A percentile compares a stretch with the other conserved stretches of the same genome.
phyloP scores from a whole-genome alignment of 108 stramenopile genomes.

The Pseudonitzschia delicatissima region DNA sequence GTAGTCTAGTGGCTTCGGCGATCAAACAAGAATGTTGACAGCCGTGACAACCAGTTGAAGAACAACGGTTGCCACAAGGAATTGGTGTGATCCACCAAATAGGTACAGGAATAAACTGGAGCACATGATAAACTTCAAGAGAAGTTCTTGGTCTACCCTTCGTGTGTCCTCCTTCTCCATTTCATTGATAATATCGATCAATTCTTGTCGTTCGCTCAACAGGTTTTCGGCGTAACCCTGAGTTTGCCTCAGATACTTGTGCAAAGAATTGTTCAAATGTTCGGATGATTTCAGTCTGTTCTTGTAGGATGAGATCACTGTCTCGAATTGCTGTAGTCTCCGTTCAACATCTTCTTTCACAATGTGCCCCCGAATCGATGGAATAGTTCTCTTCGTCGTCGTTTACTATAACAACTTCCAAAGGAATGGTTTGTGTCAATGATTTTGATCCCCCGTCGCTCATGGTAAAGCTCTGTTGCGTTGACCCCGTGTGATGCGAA shows the following conservation, averaged over 20 bases:
- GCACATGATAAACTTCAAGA: constrained; percentile 21
- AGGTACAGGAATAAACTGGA: constrained; percentile 13
- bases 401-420: constrained; percentile 2
- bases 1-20: not conserved
- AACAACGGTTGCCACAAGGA: constrained; percentile 5
- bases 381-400: constrained; percentile 6
- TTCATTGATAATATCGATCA: not conserved
- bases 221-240: constrained; percentile 19
- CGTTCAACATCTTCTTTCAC: constrained; percentile 1
- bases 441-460: not conserved
- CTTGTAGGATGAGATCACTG: constrained; percentile 12
- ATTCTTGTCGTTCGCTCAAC: constrained; percentile 15
- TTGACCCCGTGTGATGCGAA: not conserved
- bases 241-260: constrained; percentile 17
- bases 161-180: constrained; percentile 15
- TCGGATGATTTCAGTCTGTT: constrained; percentile 15
- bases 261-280: constrained; percentile 7
- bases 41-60: constrained; percentile 6
- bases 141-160: constrained; percentile 14
- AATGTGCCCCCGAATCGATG: constrained; percentile 8
- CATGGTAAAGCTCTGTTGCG: not conserved
- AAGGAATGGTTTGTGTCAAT: not conserved
- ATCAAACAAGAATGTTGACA: not conserved
- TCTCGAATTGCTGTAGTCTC: not conserved
- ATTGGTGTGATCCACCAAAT: constrained; percentile 14